Evolutionary conservation across 2,329 filamentous ascomycete genomes (phyloP).

Genomic region (Stemphylium lycopersici): DNA sequence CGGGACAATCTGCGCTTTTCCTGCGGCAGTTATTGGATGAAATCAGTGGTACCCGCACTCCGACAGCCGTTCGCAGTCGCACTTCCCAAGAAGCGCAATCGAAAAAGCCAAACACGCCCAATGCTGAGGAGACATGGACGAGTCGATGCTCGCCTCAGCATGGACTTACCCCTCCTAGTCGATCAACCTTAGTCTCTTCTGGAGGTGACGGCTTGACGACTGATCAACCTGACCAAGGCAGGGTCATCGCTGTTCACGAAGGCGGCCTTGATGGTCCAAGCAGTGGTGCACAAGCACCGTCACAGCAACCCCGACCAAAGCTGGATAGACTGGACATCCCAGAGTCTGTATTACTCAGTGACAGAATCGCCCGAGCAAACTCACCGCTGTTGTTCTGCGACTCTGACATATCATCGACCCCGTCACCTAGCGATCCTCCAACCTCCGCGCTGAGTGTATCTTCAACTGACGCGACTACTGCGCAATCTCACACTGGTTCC

Average conservation of each 20-base stretch:
- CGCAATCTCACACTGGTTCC: neutral
- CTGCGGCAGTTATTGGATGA: slow-evolving; percentile 38
- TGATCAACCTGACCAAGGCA: neutral
- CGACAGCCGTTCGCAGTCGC: neutral
- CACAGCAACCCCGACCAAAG: neutral
- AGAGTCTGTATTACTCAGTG: neutral
- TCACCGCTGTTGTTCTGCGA: slow-evolving; percentile 29
- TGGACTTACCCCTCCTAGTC: neutral
- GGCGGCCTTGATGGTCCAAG: neutral
- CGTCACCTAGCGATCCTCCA: slow-evolving; percentile 22
- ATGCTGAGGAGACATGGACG: neutral
- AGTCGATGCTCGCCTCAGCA: neutral
- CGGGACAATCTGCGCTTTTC: slow-evolving; percentile 24
- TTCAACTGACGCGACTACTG: slow-evolving; percentile 7
- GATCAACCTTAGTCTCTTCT: neutral
- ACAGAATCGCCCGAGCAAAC: neutral
- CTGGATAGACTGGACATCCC: slow-evolving; percentile 10
- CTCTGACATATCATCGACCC: slow-evolving; percentile 19
- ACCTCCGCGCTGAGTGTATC: slow-evolving; percentile 21
- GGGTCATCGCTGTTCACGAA: neutral
- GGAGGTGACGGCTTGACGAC: neutral
- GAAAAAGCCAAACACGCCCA: neutral
- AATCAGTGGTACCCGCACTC: slow-evolving; percentile 21
- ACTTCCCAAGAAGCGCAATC: slow-evolving; percentile 21
- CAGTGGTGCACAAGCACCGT: neutral